These are phyloP conservation scores for Mortierella hygrophila DNA, from an alignment of 192 early-diverging fungal genomes.

Conservation along the genomic window DNA sequence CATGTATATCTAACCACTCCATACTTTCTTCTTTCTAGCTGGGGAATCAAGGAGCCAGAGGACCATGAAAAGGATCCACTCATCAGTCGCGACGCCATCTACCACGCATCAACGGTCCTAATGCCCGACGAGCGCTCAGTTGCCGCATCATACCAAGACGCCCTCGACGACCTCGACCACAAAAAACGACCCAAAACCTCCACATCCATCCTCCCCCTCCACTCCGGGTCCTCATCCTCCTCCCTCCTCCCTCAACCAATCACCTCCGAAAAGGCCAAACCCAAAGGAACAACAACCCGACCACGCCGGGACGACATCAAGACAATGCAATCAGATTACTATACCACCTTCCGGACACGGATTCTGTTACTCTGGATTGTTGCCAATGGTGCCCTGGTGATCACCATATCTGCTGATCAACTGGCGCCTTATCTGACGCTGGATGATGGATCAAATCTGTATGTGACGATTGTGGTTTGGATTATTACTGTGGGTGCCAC, in stretches of 20 bases:
- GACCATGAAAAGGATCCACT: conserved; percentile 50
- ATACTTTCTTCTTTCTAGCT: conserved; percentile 15
- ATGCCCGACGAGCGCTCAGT: conserved; percentile 50
- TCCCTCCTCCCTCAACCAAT: not conserved
- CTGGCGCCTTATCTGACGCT: conserved; percentile 35
- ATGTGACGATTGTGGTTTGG: conserved; percentile 52
- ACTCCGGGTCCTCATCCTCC: not conserved
- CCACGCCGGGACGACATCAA: conserved; percentile 40
- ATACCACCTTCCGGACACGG: conserved; percentile 39
- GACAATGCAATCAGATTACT: conserved; percentile 52
- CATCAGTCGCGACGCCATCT: conserved; percentile 49
- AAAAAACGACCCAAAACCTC: conserved; percentile 29
- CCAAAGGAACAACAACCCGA: not conserved
- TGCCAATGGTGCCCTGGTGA: conserved; percentile 44
- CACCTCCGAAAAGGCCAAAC: not conserved
- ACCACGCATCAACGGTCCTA: conserved; percentile 51
- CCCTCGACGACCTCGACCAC: conserved; percentile 45
- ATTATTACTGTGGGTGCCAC: conserved; percentile 48
- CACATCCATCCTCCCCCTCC: conserved; percentile 14
- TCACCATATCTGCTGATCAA: conserved; percentile 52
- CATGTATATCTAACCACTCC: not conserved
- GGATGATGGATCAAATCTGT: conserved; percentile 45
- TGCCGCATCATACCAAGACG: conserved; percentile 35
- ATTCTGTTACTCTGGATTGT: conserved; percentile 50
- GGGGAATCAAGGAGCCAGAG: conserved; percentile 56